Conservation (phyloP, 192 early-diverging fungal genomes). For the Gigaspora rosea region DNA sequence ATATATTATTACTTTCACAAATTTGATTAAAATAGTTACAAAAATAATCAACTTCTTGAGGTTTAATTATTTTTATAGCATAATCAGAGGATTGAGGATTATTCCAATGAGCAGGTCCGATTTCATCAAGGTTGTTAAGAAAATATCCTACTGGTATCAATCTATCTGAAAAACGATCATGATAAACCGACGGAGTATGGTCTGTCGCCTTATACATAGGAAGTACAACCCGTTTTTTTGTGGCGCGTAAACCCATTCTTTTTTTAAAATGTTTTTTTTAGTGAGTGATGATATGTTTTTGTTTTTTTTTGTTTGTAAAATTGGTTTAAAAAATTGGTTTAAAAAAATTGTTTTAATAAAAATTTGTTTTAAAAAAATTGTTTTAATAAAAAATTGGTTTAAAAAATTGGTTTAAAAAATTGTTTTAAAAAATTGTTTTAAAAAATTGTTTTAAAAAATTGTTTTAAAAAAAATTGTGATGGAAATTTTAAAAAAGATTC, state of each 20-base stretch:
- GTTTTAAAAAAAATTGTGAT: too few species aligned
- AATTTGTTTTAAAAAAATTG: too few species aligned
- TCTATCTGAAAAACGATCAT: not conserved
- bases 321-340: too few species aligned
- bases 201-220: conserved; percentile 19
- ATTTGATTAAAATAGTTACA: conserved; percentile 6
- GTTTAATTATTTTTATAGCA: not conserved
- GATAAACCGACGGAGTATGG: conserved; percentile 9
- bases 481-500: too few species aligned
- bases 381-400: too few species aligned
- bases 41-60: conserved; percentile 1
- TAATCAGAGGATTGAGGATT: not conserved
- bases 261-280: not conserved
- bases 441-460: too few species aligned
- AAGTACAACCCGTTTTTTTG: not conserved
- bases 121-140: conserved; percentile 19
- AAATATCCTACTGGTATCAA: conserved; percentile 17
- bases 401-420: too few species aligned
- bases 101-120: conserved; percentile 17
- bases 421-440: too few species aligned
- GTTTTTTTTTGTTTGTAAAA: too few species aligned
- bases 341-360: too few species aligned
- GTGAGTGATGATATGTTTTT: too few species aligned
- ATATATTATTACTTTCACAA: too few species aligned
- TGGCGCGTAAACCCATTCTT: not conserved